These are phyloP conservation scores for Aspergillus sp. DNA, from an alignment of 2,329 filamentous ascomycete species.

Conservation along the genomic window DNA sequence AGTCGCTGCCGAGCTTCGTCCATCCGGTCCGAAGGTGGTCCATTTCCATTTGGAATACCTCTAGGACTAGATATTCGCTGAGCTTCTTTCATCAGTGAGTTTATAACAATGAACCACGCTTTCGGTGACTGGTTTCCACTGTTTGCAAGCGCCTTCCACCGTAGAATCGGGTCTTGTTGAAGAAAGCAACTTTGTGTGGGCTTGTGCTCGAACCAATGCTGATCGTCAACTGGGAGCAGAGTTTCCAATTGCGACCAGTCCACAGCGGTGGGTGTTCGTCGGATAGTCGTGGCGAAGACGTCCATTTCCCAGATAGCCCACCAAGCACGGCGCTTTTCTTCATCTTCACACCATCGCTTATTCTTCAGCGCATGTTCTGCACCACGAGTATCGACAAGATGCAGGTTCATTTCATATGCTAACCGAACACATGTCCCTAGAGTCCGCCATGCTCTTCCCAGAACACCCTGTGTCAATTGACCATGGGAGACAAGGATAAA, in stretches of 20 bases:
- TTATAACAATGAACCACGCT: conserved; percentile 37
- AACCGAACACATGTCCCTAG: conserved; percentile 22
- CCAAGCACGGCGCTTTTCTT: conserved; percentile 35
- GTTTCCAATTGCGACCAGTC: conserved; percentile 31
- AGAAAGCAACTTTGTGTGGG: conserved; percentile 22
- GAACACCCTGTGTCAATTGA: conserved; percentile 30
- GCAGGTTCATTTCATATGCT: conserved; percentile 31
- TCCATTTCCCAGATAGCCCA: conserved; percentile 43
- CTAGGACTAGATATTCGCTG: conserved; percentile 26
- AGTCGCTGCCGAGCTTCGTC: conserved; percentile 18
- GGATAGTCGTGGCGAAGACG: conserved; percentile 36
- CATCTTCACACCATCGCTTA: conserved; percentile 19
- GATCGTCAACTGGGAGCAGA: conserved; percentile 30
- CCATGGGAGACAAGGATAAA: conserved; percentile 29
- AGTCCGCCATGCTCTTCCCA: conserved; percentile 31
- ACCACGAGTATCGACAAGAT: conserved; percentile 17
- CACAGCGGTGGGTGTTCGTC: conserved; percentile 31
- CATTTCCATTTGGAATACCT: conserved; percentile 11
- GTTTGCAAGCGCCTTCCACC: conserved; percentile 27
- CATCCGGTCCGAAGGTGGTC: neutral
- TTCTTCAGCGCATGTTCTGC: conserved; percentile 5
- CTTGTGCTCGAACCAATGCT: conserved; percentile 24
- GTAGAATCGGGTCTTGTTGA: conserved; percentile 20
- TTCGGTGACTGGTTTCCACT: conserved; percentile 28
- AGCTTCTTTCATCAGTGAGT: conserved; percentile 35